Conservation (phyloP, 495 filamentous ascomycete genomes). For the Tuber magnatum region DNA sequence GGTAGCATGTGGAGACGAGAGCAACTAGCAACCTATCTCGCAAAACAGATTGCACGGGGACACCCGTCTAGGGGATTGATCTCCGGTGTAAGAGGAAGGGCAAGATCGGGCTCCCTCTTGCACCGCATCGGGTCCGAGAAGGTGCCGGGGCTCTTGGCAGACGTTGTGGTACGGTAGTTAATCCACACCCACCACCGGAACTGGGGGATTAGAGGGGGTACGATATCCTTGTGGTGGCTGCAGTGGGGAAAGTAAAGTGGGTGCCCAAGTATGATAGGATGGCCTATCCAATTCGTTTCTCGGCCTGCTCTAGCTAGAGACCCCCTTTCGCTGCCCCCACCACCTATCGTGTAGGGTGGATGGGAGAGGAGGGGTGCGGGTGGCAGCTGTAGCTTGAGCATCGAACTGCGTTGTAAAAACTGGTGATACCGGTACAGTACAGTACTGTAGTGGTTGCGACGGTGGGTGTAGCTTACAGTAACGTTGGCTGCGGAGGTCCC, state of each 20-base stretch:
- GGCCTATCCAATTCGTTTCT: constrained; percentile 5
- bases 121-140: background rate
- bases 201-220: background rate
- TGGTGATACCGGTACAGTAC: background rate
- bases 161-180: background rate
- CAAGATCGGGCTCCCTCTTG: background rate
- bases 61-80: background rate
- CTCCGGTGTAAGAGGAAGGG: background rate
- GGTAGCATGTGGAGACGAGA: background rate
- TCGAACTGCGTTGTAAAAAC: background rate
- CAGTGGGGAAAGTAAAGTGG: constrained; percentile 14
- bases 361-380: constrained; percentile 31
- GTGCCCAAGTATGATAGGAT: background rate
- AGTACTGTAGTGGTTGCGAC: background rate
- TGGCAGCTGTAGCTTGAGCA: constrained; percentile 1
- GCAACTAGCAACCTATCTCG: background rate
- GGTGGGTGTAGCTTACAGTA: background rate
- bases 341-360: constrained; percentile 32
- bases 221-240: constrained; percentile 13
- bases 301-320: constrained; percentile 22
- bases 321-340: constrained; percentile 24
- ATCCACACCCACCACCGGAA: background rate
- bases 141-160: background rate
- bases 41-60: background rate
- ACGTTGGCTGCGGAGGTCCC: background rate